Evolutionary conservation across 371 early-diverging fungal species (phyloP).

Genomic region (Ordospora colligata): DNA sequence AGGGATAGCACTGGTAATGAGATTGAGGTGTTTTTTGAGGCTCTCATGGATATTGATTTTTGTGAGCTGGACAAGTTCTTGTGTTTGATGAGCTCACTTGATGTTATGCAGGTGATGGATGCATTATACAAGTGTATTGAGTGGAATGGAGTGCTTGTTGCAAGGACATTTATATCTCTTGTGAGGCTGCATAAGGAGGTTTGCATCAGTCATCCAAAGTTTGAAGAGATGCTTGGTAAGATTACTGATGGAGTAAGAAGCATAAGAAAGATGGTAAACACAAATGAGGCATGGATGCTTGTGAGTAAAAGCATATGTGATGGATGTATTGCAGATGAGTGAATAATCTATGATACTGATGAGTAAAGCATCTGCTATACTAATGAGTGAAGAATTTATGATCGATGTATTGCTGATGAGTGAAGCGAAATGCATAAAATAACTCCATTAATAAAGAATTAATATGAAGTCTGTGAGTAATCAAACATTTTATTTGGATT

Average conservation of each 20-base stretch:
- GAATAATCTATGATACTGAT: no score
- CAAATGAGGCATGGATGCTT: slow-evolving; percentile 12
- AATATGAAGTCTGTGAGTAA: no score
- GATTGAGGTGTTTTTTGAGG: slow-evolving; percentile 13
- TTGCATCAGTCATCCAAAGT: background rate
- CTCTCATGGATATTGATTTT: slow-evolving; percentile 19
- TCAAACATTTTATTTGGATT: no score
- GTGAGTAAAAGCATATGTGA: background rate
- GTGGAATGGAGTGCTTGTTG: slow-evolving; percentile 11
- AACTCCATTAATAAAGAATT: no score
- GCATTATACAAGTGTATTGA: background rate
- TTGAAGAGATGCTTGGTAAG: background rate
- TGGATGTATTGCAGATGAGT: no score
- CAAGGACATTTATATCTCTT: slow-evolving; percentile 19
- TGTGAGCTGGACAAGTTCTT: slow-evolving; percentile 30
- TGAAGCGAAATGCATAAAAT: no score
- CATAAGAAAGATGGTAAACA: slow-evolving; percentile 1
- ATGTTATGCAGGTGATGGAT: slow-evolving; percentile 12
- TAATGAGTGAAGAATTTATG: background rate
- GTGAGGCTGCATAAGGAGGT: slow-evolving; percentile 10
- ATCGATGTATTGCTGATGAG: no score
- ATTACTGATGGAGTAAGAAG: background rate
- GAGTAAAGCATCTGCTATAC: no score
- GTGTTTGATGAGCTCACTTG: slow-evolving; percentile 3
- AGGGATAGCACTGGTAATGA: background rate